Percentiles rank a stretch among this genome's conserved stretches.
Conservation (phyloP, 2,329 filamentous ascomycete species). For the Arthrobotrys sphaeroides region DNA sequence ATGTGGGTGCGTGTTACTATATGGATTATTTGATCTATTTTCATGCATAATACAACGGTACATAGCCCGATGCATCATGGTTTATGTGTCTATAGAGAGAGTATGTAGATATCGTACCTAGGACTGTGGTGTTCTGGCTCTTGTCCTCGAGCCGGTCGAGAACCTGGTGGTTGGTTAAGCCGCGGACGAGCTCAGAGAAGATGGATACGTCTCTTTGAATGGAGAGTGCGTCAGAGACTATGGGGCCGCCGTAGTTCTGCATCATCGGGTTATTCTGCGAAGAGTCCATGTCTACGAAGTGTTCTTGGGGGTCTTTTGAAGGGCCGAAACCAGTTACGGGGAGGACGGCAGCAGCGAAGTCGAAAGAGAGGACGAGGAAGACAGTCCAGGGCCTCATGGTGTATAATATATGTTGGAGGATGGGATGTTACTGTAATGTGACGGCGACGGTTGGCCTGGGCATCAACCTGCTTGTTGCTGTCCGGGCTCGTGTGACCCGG, state of each 20-base stretch:
- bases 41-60: background rate
- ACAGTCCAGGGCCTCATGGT: slow-evolving; percentile 35
- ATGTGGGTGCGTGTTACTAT: too few species aligned
- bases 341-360: slow-evolving; percentile 27
- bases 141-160: slow-evolving; percentile 39
- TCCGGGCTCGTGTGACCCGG: slow-evolving; percentile 21
- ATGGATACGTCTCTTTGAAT: slow-evolving; percentile 51
- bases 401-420: background rate
- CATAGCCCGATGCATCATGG: too few species aligned
- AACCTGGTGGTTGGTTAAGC: slow-evolving; percentile 11
- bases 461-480: too few species aligned
- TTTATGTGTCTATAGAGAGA: too few species aligned
- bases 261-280: slow-evolving; percentile 13
- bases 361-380: slow-evolving; percentile 17
- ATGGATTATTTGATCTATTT: too few species aligned
- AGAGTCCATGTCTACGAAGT: slow-evolving; percentile 37
- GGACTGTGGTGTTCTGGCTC: slow-evolving; percentile 42
- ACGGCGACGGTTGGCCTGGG: too few species aligned
- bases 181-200: slow-evolving; percentile 45
- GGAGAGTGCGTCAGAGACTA: slow-evolving; percentile 50
- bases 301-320: slow-evolving; percentile 21
- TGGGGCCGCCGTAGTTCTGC: slow-evolving; percentile 12
- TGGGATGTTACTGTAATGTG: slow-evolving; percentile 2
- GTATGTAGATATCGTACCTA: too few species aligned
- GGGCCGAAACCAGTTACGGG: slow-evolving; percentile 34